A percentile compares a stretch with the other conserved stretches of the same genome.
Conservation (phyloP, 2,329 filamentous ascomycete genomes). For the Neonectria punicea region DNA sequence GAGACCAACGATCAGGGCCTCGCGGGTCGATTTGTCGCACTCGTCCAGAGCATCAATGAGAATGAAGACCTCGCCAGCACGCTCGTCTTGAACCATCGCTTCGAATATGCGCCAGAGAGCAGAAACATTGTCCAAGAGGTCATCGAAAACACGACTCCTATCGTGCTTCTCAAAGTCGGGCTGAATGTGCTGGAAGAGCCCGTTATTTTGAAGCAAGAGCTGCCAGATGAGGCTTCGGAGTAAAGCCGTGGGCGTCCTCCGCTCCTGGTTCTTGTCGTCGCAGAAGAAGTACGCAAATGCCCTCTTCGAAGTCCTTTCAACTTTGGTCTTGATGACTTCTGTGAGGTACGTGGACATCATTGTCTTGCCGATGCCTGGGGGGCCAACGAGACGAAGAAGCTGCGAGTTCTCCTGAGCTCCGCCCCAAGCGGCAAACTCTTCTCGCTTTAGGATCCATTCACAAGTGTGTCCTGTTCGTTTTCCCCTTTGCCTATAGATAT, state of each 20-base stretch:
- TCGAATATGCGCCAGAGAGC: not conserved
- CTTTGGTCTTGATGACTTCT: not conserved
- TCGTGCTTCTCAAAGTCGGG: not conserved
- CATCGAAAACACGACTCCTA: not conserved
- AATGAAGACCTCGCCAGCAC: not conserved
- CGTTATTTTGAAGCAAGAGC: not conserved
- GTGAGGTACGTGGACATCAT: constrained; percentile 14
- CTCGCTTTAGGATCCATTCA: not conserved
- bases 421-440: not conserved
- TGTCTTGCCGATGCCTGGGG: constrained; percentile 19
- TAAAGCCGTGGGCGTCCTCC: not conserved
- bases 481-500: not conserved
- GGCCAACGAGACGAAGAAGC: not conserved
- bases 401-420: not conserved
- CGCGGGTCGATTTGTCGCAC: not conserved
- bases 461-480: not conserved
- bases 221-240: constrained; percentile 18
- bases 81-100: not conserved
- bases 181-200: not conserved
- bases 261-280: not conserved
- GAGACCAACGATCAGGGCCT: not conserved
- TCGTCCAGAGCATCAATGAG: not conserved
- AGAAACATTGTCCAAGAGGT: not conserved
- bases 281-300: constrained; percentile 17
- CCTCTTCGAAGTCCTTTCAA: not conserved